Base-by-base conservation (phyloP, 1,284 basidiomycete species). In the Calocybe gambosa region DNA sequence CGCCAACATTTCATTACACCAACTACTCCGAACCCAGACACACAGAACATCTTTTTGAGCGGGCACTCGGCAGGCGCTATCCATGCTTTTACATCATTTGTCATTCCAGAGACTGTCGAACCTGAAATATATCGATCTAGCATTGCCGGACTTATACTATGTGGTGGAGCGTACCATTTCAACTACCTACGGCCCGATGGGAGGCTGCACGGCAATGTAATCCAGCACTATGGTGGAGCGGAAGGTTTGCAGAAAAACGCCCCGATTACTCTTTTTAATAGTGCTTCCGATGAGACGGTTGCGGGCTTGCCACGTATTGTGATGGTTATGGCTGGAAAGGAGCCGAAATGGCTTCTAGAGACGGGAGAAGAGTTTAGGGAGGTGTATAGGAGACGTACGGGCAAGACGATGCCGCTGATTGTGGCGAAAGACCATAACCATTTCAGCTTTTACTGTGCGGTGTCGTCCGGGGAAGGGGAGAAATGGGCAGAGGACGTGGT, bases 401-500 rank as follows among this genome's bases (percentile, higher is more conserved):
- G 62, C n/a, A 44, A 55, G 52, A 49, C 56, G 46, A 50, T 58
- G 5, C 49, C 42, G 48, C 57, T 49, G 45, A 60, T 75, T 20
- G 54, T 74, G 3, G 74, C 70, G 13, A 57, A 60, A 46, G 74
- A 73, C 0, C 82, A 85, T 50, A 84, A 83, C 58, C 82, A 85
- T 53, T 65, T 84, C 47, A 85, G 81, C 50, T 55, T 71, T 12
- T 69, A 71, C 42, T 71, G 64, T 63, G 70, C 71, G 7, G 56
- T 83, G 49, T 58, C 65, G 2, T 74, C 69, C 0, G 80, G 80
- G 1, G 58, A 75, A 53, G 82, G 78, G 10, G 82, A 84, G 56
- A 67, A 73, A 33, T 84, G 82, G 81, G 80, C 68, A 1, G 65
- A 74, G 47, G 69, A 77, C 16, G 67, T 73, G 3, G 61, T 63